Evolutionary conservation across 176 grass and related monocot species (phyloP).

Genomic region (Oryza australiensis): DNA sequence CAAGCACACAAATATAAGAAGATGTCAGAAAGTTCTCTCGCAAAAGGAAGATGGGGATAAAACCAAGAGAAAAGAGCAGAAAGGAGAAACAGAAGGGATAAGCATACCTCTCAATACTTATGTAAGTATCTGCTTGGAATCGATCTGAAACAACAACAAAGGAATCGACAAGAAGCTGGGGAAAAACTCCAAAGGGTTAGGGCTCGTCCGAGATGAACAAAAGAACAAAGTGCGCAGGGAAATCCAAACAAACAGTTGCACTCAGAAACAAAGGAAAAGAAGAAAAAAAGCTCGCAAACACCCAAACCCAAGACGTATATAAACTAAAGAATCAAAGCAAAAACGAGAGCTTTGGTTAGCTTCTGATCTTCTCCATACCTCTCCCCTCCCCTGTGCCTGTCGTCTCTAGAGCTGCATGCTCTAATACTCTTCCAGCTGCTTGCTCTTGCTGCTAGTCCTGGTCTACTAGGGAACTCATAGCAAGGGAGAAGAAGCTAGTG

Average conservation of each 20-base stretch:
- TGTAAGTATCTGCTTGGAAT: conserved; percentile 26
- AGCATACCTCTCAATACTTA: conserved; percentile 28
- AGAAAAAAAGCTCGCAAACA: conserved; percentile 49
- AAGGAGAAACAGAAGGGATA: conserved; percentile 27
- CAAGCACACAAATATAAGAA: conserved; percentile 23
- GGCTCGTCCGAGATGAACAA: conserved; percentile 58
- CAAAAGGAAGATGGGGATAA: conserved; percentile 27
- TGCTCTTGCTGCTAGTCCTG: conserved; percentile 27
- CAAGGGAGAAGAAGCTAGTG: conserved; percentile 21
- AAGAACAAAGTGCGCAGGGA: conserved; percentile 65
- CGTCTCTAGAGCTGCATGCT: conserved; percentile 14
- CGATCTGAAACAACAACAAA: conserved; percentile 41
- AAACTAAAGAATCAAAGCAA: conserved; percentile 52
- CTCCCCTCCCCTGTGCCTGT: neutral
- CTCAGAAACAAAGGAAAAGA: conserved; percentile 54
- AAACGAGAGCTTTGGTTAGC: conserved; percentile 42
- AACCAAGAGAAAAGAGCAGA: conserved; percentile 46
- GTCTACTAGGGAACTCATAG: conserved; percentile 20
- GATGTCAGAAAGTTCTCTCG: conserved; percentile 32
- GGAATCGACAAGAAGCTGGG: conserved; percentile 45
- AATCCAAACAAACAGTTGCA: conserved; percentile 77
- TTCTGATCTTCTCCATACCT: conserved; percentile 51
- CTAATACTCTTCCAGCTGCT: conserved; percentile 10
- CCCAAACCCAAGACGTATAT: conserved; percentile 35
- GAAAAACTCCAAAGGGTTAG: conserved; percentile 50